Percentiles rank a stretch among this genome's conserved stretches.
Evolutionary conservation across 306 rosid genomes (phyloP).

Genomic region (Cicer cuneatum): DNA sequence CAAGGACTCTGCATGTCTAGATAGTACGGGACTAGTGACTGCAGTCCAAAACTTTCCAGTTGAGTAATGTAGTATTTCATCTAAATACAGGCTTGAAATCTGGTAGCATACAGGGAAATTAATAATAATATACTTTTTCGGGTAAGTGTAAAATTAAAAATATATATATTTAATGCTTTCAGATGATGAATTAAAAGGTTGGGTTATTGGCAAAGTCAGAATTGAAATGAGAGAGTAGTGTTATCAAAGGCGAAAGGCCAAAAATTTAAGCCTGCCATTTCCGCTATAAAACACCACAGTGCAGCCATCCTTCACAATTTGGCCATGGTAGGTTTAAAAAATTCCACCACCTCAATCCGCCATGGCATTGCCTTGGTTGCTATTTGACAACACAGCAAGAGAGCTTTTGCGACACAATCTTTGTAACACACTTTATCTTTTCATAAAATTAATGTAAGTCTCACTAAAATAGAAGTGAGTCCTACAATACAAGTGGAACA

Average conservation of each 20-base stretch:
- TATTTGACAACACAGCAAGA: neutral
- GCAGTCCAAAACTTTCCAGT: neutral
- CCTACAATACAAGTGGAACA: neutral
- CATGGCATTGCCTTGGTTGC: neutral
- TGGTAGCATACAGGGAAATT: neutral
- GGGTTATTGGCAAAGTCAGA: neutral
- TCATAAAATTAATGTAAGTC: too few species aligned
- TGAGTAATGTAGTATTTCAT: neutral
- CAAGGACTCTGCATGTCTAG: neutral
- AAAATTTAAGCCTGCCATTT: neutral
- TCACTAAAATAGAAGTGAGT: neutral
- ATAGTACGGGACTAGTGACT: neutral
- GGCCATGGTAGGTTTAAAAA: neutral
- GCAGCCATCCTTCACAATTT: neutral
- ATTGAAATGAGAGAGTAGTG: neutral
- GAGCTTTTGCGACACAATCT: neutral
- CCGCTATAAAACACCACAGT: neutral
- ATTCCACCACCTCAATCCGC: neutral
- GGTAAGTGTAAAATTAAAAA: neutral
- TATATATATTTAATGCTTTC: neutral
- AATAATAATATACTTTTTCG: neutral
- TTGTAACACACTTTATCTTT: neutral
- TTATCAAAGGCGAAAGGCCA: neutral
- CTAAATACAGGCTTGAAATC: neutral
- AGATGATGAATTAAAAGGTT: neutral